phyloP scores from a whole-genome alignment of 345 rosid genomes.

The Populus davidiana region DNA sequence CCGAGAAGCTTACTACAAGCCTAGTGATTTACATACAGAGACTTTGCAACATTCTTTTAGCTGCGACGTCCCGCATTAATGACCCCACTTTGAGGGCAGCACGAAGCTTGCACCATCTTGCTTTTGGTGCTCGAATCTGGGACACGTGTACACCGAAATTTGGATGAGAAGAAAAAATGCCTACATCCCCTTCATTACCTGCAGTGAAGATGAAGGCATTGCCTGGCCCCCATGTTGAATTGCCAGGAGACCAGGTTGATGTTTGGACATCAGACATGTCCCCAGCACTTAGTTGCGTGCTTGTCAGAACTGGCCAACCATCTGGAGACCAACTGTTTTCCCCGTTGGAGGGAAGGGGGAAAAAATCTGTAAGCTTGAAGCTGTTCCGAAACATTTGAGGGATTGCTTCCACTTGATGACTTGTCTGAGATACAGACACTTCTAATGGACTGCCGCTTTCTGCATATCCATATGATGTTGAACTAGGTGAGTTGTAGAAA shows the following conservation, averaged over 20 bases:
- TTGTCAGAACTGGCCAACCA: conserved; percentile 13
- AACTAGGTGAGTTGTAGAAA: conserved; percentile 19
- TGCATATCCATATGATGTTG: conserved; percentile 21
- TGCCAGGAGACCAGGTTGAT: conserved; percentile 37
- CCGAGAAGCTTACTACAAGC: conserved; percentile 20
- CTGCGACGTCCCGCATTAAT: conserved; percentile 28
- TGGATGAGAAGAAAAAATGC: conserved; percentile 22
- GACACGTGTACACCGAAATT: conserved; percentile 20
- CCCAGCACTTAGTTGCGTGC: not conserved
- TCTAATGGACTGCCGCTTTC: conserved; percentile 21
- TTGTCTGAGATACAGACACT: conserved; percentile 12
- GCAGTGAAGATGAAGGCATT: conserved; percentile 17
- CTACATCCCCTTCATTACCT: conserved; percentile 25
- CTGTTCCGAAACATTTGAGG: conserved; percentile 28
- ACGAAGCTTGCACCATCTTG: conserved; percentile 67
- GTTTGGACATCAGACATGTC: conserved; percentile 25
- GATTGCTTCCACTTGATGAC: conserved; percentile 8
- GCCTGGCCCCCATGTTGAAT: conserved; percentile 31
- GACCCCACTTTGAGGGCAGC: conserved; percentile 49
- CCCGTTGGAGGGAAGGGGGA: conserved; percentile 2
- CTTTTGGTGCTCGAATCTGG: conserved; percentile 37
- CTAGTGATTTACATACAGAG: conserved; percentile 17
- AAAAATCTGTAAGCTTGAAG: conserved; percentile 16
- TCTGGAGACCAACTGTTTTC: conserved; percentile 18
- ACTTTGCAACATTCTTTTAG: conserved; percentile 28